Evolutionary conservation across 2,329 filamentous ascomycete species (phyloP), one percentile per base, ranked within the genome.

Genomic region (Trichoderma sp.): DNA sequence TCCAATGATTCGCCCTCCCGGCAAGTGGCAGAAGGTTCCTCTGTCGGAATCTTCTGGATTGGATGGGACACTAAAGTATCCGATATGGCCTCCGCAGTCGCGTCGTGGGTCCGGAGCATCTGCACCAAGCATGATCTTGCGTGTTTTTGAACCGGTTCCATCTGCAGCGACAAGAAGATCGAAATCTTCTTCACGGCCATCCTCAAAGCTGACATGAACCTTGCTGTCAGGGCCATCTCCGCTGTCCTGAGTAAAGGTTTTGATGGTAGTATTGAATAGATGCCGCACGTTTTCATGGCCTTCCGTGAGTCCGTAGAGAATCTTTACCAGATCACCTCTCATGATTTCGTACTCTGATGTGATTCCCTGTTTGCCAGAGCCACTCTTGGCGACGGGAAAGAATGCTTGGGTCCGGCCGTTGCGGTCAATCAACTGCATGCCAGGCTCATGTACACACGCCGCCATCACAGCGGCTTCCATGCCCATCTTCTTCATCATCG

Each of bases 401-500:
- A 64, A 64, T 37, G 60, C 46, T n/a, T 64, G 54, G 16, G 49
- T 64, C 11, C n/a, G 32, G 49, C 60, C 60, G 30, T 14, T 54
- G 46, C 60, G 46, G 46, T 55, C 49, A n/a, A 64, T 64, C 3
- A 64, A 34, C n/a, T 64, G 60, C 46, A 64, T 64, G 60, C 60
- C 60, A 18, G 60, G 28, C 21, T 64, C 60, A 3, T 55, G 49
- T 14, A 64, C 60, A n/a, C 21, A 13, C 3, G 24, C 60, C 10
- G 60, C 60, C 16, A 16, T 21, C 49, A 64, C 60, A n/a, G 60
- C 60, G 3, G 24, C 46, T 30, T 64, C 49, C 5, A 64, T 64
- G 32, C 60, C 60, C 60, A 64, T 64, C n/a, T 64, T 64, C 18
- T 64, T 55, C 60, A 64, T 64, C 4, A 64, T 14, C 5, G 49